Evolutionary conservation across 805 yeast genomes (phyloP), one percentile per base, ranked within the genome.

Genomic region (Yarrowia phangngaensis): DNA sequence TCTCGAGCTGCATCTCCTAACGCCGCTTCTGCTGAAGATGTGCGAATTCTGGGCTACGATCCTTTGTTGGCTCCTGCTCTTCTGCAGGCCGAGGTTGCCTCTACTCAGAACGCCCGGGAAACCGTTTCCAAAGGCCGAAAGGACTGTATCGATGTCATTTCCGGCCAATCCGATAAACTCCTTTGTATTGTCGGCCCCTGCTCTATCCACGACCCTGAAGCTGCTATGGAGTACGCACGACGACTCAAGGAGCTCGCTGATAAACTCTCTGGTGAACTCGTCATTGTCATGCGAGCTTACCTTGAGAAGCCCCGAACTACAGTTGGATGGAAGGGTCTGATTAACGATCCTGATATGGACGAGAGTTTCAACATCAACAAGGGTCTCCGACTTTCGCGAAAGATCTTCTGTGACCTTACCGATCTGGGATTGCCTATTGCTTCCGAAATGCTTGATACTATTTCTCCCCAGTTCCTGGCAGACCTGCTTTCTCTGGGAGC

Each of bases 251-350:
- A 70, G 52, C 70, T 86, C 51, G 71, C 87, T 27, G 83, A 79
- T 27, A 85, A 84, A 65, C 75, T 85, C 55, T 67, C 79, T 54
- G 78, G 73, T 49, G 97, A 90, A 56, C 73, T 90, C 51, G 83
- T 81, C 50, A 76, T 90, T 52, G 77, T 90, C 55, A 90, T 90
- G 98, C 83, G 98, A 72, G 97, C 97, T 6, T 90, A 90, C 75
- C 75, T 90, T 58, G 98, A 90, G 71, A 90, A 90, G 70, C 98
- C 98, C 61, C 83, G 98, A 74, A 90, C 98, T 55, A 90, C 97
- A 17, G 97, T 90, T 50, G 98, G 98, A 56, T 90, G 98, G 98
- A 90, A 90, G 70, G 98, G 98, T 60, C 74, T 90, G 61, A 88
- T 90, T 65, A 90, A 90, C 67, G 98, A 90, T 69, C 98, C 98